phyloP scores from a whole-genome alignment of 2,329 filamentous ascomycete genomes.

The Epichloe uncinata region DNA sequence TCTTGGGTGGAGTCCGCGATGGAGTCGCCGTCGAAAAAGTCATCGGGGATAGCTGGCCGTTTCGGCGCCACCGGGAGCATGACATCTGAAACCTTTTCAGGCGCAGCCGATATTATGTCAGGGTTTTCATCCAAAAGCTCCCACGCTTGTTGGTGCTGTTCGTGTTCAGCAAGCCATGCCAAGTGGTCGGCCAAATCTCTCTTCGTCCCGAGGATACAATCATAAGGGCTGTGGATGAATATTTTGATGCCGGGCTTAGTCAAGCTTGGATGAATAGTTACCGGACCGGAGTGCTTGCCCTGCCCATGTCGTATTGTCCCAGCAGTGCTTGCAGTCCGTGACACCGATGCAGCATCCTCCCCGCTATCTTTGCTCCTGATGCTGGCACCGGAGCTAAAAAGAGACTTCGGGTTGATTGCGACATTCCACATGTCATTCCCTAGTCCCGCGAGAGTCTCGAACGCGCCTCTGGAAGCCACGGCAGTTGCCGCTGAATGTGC shows the following conservation, averaged over 20 bases:
- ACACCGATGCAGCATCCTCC: constrained; percentile 39
- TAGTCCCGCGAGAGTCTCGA: constrained; percentile 62
- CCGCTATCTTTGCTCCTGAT: constrained; percentile 49
- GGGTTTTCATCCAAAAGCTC: constrained; percentile 80
- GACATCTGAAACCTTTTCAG: constrained; percentile 27
- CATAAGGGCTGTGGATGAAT: constrained; percentile 92
- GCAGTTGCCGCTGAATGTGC: constrained; percentile 54
- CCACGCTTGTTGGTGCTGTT: constrained; percentile 78
- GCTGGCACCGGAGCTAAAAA: constrained; percentile 81
- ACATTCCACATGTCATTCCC: constrained; percentile 79
- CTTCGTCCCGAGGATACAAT: constrained; percentile 86
- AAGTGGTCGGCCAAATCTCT: constrained; percentile 78
- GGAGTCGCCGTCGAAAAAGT: constrained; percentile 61
- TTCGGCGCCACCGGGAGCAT: constrained; percentile 29
- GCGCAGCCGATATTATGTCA: constrained; percentile 42
- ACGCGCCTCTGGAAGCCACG: constrained; percentile 51
- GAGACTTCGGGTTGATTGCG: constrained; percentile 70
- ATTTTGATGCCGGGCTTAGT: constrained; percentile 52
- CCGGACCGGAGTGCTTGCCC: constrained; percentile 12
- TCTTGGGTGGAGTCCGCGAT: constrained; percentile 43
- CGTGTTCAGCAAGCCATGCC: constrained; percentile 69
- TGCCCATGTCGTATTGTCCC: constrained; percentile 17
- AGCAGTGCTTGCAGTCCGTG: constrained; percentile 25
- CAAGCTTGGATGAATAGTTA: constrained; percentile 39
- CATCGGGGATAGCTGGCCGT: constrained; percentile 30